Conservation (phyloP, 1,139 yeast genomes). For the Saccharomyces hybrid region DNA sequence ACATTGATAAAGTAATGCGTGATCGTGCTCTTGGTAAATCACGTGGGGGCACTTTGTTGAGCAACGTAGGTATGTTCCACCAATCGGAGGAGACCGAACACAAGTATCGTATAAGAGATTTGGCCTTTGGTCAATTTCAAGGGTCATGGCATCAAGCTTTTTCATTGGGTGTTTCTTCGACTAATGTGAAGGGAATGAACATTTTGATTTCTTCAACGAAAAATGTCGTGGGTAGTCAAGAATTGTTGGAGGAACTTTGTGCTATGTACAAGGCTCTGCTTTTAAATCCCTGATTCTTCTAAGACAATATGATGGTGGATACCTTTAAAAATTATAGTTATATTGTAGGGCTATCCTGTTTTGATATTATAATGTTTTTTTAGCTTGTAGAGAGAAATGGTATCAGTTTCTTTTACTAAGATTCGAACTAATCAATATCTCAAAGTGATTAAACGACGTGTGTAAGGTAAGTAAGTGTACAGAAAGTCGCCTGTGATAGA, state of each 20-base stretch:
- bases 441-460: background rate
- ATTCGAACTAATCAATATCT: background rate
- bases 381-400: background rate
- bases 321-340: background rate
- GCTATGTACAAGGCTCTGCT: conserved; percentile 4
- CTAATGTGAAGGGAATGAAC: conserved; percentile 10
- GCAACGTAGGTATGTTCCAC: background rate
- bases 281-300: background rate
- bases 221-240: conserved; percentile 3
- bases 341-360: background rate
- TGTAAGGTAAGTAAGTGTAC: background rate
- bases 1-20: background rate
- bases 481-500: background rate
- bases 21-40: background rate
- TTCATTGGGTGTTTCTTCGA: conserved; percentile 7
- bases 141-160: conserved; percentile 3
- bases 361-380: background rate
- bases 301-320: background rate
- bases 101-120: conserved; percentile 5
- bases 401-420: too few species aligned
- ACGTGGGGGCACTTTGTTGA: background rate
- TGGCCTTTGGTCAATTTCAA: conserved; percentile 2
- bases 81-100: background rate
- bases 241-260: conserved; percentile 6
- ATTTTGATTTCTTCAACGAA: conserved; percentile 5